A percentile compares a stretch with the other conserved stretches of the same genome.
These are phyloP conservation scores for Hypoxylon sp. DNA, from an alignment of 2,329 filamentous ascomycete genomes.

Conservation along the genomic window DNA sequence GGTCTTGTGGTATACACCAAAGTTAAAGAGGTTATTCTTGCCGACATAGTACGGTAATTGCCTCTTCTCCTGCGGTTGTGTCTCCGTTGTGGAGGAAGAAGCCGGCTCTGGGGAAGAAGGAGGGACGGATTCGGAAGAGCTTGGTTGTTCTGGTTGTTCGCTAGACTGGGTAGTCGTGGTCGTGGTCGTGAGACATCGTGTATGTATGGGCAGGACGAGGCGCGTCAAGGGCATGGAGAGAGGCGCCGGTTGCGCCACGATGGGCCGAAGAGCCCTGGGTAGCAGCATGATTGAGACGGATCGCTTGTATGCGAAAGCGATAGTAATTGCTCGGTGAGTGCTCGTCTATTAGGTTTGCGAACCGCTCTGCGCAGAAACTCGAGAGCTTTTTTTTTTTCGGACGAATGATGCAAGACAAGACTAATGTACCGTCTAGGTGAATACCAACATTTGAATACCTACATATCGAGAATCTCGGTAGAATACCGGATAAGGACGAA, in stretches of 20 bases:
- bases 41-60: slow-evolving; percentile 77
- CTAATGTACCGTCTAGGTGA: neutral
- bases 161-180: slow-evolving; percentile 15
- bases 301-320: neutral
- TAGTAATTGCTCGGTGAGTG: slow-evolving; percentile 8
- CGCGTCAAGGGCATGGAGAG: slow-evolving; percentile 22
- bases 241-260: slow-evolving; percentile 41
- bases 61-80: slow-evolving; percentile 49
- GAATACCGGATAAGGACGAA: slow-evolving; percentile 27
- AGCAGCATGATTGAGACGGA: slow-evolving; percentile 41
- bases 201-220: slow-evolving; percentile 32
- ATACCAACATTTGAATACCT: neutral
- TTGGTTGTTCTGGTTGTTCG: slow-evolving; percentile 28
- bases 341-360: neutral
- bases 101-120: slow-evolving; percentile 15
- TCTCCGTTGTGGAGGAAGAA: slow-evolving; percentile 38
- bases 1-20: slow-evolving; percentile 81
- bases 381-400: slow-evolving; percentile 24
- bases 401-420: neutral
- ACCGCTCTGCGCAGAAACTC: slow-evolving; percentile 16
- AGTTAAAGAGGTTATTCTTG: slow-evolving; percentile 77
- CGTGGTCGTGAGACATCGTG: slow-evolving; percentile 43
- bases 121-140: slow-evolving; percentile 16
- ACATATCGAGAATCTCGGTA: slow-evolving; percentile 21
- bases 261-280: slow-evolving; percentile 44